Base-by-base conservation (phyloP, 768 basidiomycete genomes). In the Lactifluus pinguis region DNA sequence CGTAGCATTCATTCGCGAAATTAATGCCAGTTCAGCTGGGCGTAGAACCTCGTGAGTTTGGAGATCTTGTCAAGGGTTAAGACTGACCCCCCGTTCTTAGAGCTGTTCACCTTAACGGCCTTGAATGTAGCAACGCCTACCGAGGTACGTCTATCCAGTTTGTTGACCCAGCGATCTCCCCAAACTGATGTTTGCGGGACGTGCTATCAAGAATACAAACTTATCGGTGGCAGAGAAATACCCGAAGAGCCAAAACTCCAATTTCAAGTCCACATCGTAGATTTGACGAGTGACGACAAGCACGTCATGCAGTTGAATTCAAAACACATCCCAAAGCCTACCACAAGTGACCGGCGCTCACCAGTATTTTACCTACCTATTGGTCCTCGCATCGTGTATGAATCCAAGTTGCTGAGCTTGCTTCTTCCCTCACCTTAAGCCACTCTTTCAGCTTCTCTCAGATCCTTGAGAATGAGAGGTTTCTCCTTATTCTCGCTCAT, bases 401-500 rank as follows among this genome's bases (percentile, higher is more conserved):
- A 38, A 6, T 41, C 32, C 32, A 3, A 25, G 42, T 34, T n/a
- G 6, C 10, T 41, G 25, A 17, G 4, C 2, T 19, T 29, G 7
- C 11, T 38, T 42, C 5, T 19, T 39, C 19, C 21, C 25, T 39
- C 29, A 19, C 13, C 25, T 47, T 29, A 42, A n/a, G 0, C 10
- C 30, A 15, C 13, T 7, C n/a, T 49, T 25, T 49, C 29, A 66
- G 65, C 45, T 56, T 63, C 32, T 45, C 29, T 8, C 63, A 47
- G 4, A 36, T 66, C 15, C 59, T 66, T 25, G 25, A 25, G 25
- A 58, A 61, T 1, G 56, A 64, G n/a, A 49, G 8, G 17, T 29
- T 61, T 6, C 55, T 66, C 14, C 59, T 66, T 15, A 11, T 66
- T 15, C 29, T 64, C 9, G 32, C 42, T 3, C 15, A 52, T 42